These are phyloP conservation scores for Stachybotrys elegans DNA, from an alignment of 2,329 filamentous ascomycete genomes.

Conservation along the genomic window DNA sequence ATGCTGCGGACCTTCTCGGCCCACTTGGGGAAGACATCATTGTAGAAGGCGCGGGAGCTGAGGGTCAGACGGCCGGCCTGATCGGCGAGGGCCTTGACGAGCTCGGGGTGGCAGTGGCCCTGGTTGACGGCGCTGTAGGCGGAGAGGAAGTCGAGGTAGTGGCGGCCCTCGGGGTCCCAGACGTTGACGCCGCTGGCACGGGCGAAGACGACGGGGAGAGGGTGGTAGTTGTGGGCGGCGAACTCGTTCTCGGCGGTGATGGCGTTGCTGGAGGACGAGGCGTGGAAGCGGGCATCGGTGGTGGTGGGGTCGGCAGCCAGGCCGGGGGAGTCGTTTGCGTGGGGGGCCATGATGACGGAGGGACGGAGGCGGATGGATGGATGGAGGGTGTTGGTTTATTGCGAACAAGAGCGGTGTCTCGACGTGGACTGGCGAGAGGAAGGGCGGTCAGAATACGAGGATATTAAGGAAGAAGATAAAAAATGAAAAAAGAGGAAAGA, in stretches of 20 bases:
- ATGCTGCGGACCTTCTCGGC: conserved; percentile 84
- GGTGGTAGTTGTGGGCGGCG: conserved; percentile 98
- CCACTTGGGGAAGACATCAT: conserved; percentile 95
- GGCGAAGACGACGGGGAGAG: conserved; percentile 88
- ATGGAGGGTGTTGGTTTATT: conserved; percentile 1
- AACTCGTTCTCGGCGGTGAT: conserved; percentile 77
- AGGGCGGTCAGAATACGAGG: not conserved
- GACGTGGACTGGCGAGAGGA: too few relatives aligned
- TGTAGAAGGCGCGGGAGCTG: conserved; percentile 94
- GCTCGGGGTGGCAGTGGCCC: conserved; percentile 94
- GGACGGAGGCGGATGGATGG: conserved; percentile 1
- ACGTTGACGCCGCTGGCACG: conserved; percentile 80
- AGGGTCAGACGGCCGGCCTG: conserved; percentile 87
- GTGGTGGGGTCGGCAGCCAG: conserved; percentile 21
- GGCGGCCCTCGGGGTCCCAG: conserved; percentile 93
- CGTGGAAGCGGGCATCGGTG: conserved; percentile 54
- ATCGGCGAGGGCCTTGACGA: conserved; percentile 83
- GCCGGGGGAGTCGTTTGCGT: conserved; percentile 40
- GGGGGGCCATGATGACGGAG: conserved; percentile 48
- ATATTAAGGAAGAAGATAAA: not conserved
- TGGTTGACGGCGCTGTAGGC: conserved; percentile 98
- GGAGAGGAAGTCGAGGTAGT: conserved; percentile 97
- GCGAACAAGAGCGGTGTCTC: too few relatives aligned
- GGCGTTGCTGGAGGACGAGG: conserved; percentile 71
- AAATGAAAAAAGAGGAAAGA: conserved; percentile 3